Evolutionary conservation across 1,139 yeast genomes (phyloP).

Genomic region (Suhomyces terraborum): DNA sequence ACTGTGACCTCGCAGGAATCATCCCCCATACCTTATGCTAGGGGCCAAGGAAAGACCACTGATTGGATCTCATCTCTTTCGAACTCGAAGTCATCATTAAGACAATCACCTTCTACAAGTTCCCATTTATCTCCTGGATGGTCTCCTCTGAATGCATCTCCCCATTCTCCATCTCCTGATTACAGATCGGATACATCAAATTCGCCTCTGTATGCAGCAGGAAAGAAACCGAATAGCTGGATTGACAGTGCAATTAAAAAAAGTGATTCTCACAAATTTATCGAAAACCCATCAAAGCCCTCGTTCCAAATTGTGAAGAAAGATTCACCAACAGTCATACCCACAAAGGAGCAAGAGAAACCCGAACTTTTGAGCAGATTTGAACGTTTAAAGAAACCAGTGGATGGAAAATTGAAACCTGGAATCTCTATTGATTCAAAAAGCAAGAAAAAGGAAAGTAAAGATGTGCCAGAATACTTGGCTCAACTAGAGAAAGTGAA

Average conservation of each 20-base stretch:
- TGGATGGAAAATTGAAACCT: neutral
- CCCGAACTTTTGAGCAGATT: slow-evolving; percentile 18
- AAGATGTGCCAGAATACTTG: slow-evolving; percentile 15
- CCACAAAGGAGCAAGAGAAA: slow-evolving; percentile 13
- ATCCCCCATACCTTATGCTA: slow-evolving; percentile 4
- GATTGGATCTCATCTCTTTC: slow-evolving; percentile 21
- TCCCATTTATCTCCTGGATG: slow-evolving; percentile 12
- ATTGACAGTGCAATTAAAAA: slow-evolving; percentile 26
- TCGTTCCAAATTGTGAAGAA: slow-evolving; percentile 18
- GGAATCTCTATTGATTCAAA: neutral
- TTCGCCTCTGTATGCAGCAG: slow-evolving; percentile 11
- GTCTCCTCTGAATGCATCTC: slow-evolving; percentile 7
- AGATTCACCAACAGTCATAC: slow-evolving; percentile 9
- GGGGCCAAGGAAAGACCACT: slow-evolving; percentile 1
- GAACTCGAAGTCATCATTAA: slow-evolving; percentile 17
- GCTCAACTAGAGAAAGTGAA: slow-evolving; percentile 14
- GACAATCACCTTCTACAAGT: slow-evolving; percentile 14
- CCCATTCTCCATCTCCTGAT: slow-evolving; percentile 8
- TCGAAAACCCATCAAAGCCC: slow-evolving; percentile 18
- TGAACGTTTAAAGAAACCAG: slow-evolving; percentile 13
- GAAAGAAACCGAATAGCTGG: slow-evolving; percentile 23
- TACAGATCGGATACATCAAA: neutral
- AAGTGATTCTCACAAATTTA: slow-evolving; percentile 19
- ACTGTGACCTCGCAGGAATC: slow-evolving; percentile 14
- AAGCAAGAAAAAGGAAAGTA: neutral